A percentile compares a stretch with the other conserved stretches of the same genome.
Evolutionary conservation across 2,329 filamentous ascomycete genomes (phyloP).

Genomic region (Ophiostoma quercus): DNA sequence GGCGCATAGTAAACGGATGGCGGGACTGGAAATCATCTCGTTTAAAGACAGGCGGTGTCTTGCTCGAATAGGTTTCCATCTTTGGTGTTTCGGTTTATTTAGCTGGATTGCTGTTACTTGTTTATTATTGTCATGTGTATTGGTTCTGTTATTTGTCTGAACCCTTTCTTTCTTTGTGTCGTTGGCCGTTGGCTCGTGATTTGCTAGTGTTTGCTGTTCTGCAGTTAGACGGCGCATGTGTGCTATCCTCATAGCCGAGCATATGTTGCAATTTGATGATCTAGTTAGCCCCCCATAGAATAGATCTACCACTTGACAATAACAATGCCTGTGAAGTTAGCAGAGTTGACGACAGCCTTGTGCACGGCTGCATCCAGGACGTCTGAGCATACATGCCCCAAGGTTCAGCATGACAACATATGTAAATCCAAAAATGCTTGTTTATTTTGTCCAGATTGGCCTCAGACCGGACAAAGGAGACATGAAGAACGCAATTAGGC

Average conservation of each 20-base stretch:
- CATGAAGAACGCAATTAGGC: conserved; percentile 1
- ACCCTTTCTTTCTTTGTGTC: background rate
- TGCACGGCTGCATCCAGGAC: conserved; percentile 6
- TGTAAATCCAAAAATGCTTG: conserved; percentile 4
- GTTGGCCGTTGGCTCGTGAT: background rate
- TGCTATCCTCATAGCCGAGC: background rate
- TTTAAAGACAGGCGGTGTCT: background rate
- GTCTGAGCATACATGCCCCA: background rate
- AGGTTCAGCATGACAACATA: no score
- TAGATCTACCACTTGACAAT: background rate
- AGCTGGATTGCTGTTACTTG: background rate
- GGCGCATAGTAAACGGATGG: background rate
- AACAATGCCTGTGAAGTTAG: background rate
- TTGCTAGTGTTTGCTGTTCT: background rate
- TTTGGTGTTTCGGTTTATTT: background rate
- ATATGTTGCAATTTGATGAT: background rate
- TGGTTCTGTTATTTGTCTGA: background rate
- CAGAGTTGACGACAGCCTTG: background rate
- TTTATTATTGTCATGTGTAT: background rate
- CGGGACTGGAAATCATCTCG: background rate
- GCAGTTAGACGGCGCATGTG: background rate
- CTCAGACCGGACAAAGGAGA: conserved; percentile 12
- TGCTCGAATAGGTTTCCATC: background rate
- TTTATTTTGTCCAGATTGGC: conserved; percentile 14
- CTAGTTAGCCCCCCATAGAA: background rate